Conservation (phyloP, 441 rosid genomes). For the Erodium trifolium region DNA sequence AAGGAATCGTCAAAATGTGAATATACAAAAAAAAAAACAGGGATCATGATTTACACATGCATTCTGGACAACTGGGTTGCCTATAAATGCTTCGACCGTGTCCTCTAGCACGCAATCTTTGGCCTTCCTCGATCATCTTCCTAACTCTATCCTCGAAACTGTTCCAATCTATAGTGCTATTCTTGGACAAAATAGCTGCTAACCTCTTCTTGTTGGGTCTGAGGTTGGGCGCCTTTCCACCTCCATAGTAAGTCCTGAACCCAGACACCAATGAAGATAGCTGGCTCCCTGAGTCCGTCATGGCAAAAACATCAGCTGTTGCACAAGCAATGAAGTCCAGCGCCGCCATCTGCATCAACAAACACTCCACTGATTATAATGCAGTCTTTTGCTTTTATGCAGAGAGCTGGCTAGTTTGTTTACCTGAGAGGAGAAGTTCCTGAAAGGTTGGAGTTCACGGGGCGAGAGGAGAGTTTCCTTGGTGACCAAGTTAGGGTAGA, state of each 20-base stretch:
- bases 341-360: conserved; percentile 60
- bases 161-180: conserved; percentile 53
- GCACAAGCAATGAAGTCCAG: conserved; percentile 83
- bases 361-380: too few relatives aligned
- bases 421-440: conserved; percentile 56
- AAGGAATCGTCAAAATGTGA: not conserved
- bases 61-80: conserved; percentile 75
- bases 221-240: conserved; percentile 57
- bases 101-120: conserved; percentile 42
- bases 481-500: conserved; percentile 77
- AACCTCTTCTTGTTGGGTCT: conserved; percentile 89
- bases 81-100: conserved; percentile 78
- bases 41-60: conserved; percentile 52
- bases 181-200: conserved; percentile 62
- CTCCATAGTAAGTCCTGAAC: conserved; percentile 70
- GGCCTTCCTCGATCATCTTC: conserved; percentile 77
- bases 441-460: conserved; percentile 68
- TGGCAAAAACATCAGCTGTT: conserved; percentile 79
- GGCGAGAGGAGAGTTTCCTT: conserved; percentile 79
- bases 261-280: conserved; percentile 84
- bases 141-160: conserved; percentile 50
- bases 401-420: too few relatives aligned
- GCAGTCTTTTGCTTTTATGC: too few relatives aligned
- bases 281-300: conserved; percentile 98
- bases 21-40: too few relatives aligned